These are phyloP conservation scores for Populus tomentosa DNA, from an alignment of 441 rosid species.

Conservation along the genomic window DNA sequence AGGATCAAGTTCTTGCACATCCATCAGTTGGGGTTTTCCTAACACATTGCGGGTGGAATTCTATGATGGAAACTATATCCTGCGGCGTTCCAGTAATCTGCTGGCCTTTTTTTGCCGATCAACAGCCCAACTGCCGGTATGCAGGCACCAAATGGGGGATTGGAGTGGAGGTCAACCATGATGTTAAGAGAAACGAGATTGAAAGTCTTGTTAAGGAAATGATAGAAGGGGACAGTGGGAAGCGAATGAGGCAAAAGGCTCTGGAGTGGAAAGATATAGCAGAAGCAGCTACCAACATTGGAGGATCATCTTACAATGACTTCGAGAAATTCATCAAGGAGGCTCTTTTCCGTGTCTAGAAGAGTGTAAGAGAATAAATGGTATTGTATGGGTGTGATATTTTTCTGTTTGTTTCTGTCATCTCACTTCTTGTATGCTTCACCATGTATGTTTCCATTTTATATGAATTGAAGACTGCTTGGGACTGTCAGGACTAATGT, in stretches of 20 bases:
- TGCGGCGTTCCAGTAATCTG: conserved; percentile 29
- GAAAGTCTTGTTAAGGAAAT: conserved; percentile 27
- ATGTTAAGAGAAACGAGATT: conserved; percentile 27
- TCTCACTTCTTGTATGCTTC: background rate
- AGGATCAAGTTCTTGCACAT: conserved; percentile 20
- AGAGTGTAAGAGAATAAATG: background rate
- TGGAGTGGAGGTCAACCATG: conserved; percentile 25
- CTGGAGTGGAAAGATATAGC: conserved; percentile 32
- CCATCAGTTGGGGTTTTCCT: conserved; percentile 24
- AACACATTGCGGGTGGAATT: conserved; percentile 37
- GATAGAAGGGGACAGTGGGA: conserved; percentile 25
- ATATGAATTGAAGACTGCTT: background rate
- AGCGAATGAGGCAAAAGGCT: conserved; percentile 9
- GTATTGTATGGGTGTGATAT: background rate
- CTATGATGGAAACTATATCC: conserved; percentile 26
- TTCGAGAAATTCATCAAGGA: conserved; percentile 15
- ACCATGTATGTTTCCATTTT: background rate
- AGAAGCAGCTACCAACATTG: conserved; percentile 16
- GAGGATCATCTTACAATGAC: conserved; percentile 24
- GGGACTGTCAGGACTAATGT: background rate
- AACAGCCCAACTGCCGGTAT: conserved; percentile 25
- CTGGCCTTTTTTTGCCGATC: conserved; percentile 35
- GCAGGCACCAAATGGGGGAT: conserved; percentile 28
- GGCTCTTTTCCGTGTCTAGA: background rate
- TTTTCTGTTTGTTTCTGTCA: background rate